A percentile compares a stretch with the other conserved stretches of the same genome.
Conservation (phyloP, 1,139 yeast species). For the Arxiozyma bovina region DNA sequence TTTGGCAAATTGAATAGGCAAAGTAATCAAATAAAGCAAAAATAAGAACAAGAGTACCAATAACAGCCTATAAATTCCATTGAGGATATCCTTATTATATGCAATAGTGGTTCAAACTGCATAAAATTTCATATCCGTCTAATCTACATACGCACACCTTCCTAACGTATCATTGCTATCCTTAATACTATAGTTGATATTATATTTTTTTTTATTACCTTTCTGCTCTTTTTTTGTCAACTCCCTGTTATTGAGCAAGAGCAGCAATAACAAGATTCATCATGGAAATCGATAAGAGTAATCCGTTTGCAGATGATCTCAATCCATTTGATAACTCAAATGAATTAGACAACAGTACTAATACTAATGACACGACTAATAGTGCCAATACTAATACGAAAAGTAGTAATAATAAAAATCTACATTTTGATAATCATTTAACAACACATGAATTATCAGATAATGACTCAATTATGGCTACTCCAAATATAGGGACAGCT, state of each 20-base stretch:
- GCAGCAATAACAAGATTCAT: neutral
- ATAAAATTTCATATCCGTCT: neutral
- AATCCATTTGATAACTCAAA: slow-evolving; percentile 17
- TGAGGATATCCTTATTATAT: neutral
- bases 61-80: neutral
- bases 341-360: slow-evolving; percentile 17
- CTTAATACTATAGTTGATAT: neutral
- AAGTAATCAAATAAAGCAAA: neutral
- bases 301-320: slow-evolving; percentile 8
- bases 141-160: neutral
- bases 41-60: too few relatives aligned
- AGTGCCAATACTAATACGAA: neutral
- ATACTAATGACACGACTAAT: neutral
- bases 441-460: slow-evolving; percentile 16
- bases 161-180: neutral
- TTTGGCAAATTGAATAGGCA: neutral
- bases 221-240: neutral
- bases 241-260: neutral
- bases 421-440: slow-evolving; percentile 9
- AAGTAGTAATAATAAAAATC: neutral
- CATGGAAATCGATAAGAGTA: slow-evolving; percentile 6
- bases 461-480: slow-evolving; percentile 22
- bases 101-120: neutral
- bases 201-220: neutral
- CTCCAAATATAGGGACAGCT: slow-evolving; percentile 18